Base-by-base conservation (phyloP, 345 rosid genomes). In the Microthlaspi erraticum region DNA sequence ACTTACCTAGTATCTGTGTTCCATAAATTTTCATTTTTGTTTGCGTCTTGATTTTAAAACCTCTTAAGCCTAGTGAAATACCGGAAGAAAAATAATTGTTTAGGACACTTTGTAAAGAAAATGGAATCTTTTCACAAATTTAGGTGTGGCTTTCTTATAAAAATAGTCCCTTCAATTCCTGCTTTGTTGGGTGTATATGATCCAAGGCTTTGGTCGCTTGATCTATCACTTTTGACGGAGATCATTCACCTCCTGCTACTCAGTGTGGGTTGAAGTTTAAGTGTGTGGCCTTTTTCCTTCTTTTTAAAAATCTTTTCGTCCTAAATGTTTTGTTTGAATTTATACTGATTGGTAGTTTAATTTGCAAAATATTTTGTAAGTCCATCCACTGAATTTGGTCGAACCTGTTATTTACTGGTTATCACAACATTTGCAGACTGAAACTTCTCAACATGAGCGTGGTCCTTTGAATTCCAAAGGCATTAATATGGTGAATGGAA, bases 401-500 rank as follows among this genome's bases (percentile, higher is more conserved):
- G 9, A 46, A 39, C 75, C 46, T 39, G 11, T 61, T 49, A 49
- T 33, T 69, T 54, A 56, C 42, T 76, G 26, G 55, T 70, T 62
- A 39, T 49, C 39, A 19, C 81, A 60, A 54, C 69, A 31, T 78
- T 63, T 77, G 71, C 67, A 89, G 99, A 84, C 37, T 81, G 83
- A 80, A 56, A 73, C 71, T 82, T 69, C 80, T 71, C 88, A 83
- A 64, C 76, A 74, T 54, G 91, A 83, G 54, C 80, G 61, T 67
- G 71, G 77, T 74, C 78, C 73, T 72, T 73, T 80, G 32, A 77
- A 73, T 72, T 65, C 70, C 41, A 80, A 78, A 77, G 88, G 83
- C 57, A 74, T 64, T 63, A 61, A 10, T 74, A 48, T 23, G 11
- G 55, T 76, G 46, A 79, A 75, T 79, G 81, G 77, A 51, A 37